Evolutionary conservation across 345 rosid species (phyloP).

Genomic region (Dipteronia sinensis): DNA sequence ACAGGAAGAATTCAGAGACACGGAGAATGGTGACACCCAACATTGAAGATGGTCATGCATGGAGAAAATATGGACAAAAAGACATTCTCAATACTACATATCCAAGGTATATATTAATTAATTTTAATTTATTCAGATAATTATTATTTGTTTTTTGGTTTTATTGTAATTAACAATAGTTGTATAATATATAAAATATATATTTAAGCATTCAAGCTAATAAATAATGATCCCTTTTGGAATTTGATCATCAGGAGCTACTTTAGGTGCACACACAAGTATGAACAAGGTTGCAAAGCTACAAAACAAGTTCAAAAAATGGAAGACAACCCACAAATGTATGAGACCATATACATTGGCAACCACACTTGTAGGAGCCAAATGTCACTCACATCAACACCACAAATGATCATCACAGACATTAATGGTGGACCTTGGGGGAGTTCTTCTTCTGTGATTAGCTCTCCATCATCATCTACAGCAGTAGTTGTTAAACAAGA

Average conservation of each 20-base stretch:
- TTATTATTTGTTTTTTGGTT: neutral
- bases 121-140: neutral
- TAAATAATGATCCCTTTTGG: neutral
- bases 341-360: constrained; percentile 56
- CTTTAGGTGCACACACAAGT: constrained; percentile 81
- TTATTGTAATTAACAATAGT: too few species aligned
- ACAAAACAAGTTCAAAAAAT: constrained; percentile 75
- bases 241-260: constrained; percentile 58
- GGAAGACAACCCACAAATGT: constrained; percentile 50
- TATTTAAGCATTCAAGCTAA: too few species aligned
- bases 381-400: constrained; percentile 16
- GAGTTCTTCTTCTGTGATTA: neutral
- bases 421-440: constrained; percentile 16
- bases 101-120: constrained; percentile 52
- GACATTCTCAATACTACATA: constrained; percentile 59
- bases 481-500: constrained; percentile 19
- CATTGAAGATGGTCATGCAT: constrained; percentile 56
- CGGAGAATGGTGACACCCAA: constrained; percentile 37
- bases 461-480: neutral
- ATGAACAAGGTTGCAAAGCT: constrained; percentile 70
- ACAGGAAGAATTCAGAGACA: constrained; percentile 55
- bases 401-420: constrained; percentile 23
- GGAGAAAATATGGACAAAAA: constrained; percentile 97
- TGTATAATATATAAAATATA: too few species aligned
- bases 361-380: constrained; percentile 55